Evolutionary conservation across 352 stramenopile species (phyloP).

Genomic region (Pythium aristosporum): DNA sequence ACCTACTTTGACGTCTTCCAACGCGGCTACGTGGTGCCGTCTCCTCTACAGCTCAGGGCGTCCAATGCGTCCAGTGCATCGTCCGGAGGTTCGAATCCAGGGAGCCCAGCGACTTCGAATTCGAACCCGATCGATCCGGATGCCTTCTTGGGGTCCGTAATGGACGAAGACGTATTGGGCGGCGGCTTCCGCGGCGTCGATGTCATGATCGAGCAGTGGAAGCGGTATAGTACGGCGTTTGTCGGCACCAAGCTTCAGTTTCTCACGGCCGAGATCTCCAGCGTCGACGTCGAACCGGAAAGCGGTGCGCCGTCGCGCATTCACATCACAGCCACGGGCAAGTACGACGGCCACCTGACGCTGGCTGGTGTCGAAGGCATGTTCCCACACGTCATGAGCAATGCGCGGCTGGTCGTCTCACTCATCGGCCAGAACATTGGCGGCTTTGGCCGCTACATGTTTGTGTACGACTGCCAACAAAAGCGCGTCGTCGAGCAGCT

Average conservation of each 20-base stretch:
- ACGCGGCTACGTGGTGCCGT: slow-evolving; percentile 12
- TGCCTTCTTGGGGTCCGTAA: slow-evolving; percentile 9
- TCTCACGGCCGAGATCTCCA: slow-evolving; percentile 8
- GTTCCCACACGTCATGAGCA: slow-evolving; percentile 21
- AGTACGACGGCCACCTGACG: slow-evolving; percentile 19
- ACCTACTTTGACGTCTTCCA: slow-evolving; percentile 22
- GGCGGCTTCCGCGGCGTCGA: slow-evolving; percentile 17
- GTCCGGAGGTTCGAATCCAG: too few species aligned
- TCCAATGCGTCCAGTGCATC: too few species aligned
- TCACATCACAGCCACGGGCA: slow-evolving; percentile 13
- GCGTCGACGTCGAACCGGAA: slow-evolving; percentile 16
- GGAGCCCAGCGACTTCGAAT: too few species aligned
- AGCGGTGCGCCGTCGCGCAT: slow-evolving; percentile 2
- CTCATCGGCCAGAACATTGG: slow-evolving; percentile 21
- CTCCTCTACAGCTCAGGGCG: background rate
- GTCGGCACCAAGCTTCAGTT: slow-evolving; percentile 19
- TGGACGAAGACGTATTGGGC: slow-evolving; percentile 19
- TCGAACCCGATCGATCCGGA: background rate
- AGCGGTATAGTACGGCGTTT: slow-evolving; percentile 19
- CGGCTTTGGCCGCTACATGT: slow-evolving; percentile 14
- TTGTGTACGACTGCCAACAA: slow-evolving; percentile 21
- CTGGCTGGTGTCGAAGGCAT: slow-evolving; percentile 19
- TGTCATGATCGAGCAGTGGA: slow-evolving; percentile 27
- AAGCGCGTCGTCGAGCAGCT: slow-evolving; percentile 8
- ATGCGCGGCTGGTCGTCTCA: slow-evolving; percentile 8